phyloP scores from a whole-genome alignment of 2,329 filamentous ascomycete species.

The Akanthomyces lecanii region DNA sequence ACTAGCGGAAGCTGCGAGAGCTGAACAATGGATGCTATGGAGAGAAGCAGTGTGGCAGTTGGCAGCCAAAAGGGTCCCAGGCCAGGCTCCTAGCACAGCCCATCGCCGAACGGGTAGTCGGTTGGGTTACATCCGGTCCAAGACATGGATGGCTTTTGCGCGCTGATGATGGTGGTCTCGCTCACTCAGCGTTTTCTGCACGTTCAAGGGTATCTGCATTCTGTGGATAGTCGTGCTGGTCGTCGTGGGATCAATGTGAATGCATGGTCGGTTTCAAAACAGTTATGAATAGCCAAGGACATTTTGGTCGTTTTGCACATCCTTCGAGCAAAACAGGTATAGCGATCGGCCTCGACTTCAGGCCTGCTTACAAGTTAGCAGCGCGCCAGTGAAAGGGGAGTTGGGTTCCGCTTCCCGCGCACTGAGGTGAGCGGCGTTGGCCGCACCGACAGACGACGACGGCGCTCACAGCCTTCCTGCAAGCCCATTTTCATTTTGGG shows the following conservation, averaged over 20 bases:
- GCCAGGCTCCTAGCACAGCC: neutral
- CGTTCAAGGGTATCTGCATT: neutral
- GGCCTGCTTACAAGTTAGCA: neutral
- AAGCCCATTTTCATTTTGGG: neutral
- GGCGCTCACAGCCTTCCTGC: neutral
- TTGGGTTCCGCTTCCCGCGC: neutral
- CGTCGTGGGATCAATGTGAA: neutral
- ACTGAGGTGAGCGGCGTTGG: neutral
- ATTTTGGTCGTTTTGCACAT: neutral
- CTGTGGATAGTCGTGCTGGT: neutral
- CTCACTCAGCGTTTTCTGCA: neutral
- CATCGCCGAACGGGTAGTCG: neutral
- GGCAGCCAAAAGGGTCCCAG: neutral
- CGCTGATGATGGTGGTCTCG: neutral
- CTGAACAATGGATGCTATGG: neutral
- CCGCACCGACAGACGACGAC: neutral
- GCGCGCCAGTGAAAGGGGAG: neutral
- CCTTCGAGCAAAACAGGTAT: neutral
- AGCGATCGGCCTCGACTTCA: neutral
- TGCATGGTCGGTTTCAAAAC: neutral
- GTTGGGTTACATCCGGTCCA: neutral
- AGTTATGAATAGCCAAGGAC: no score
- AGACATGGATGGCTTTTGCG: slow-evolving; percentile 1
- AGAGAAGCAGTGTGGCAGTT: neutral
- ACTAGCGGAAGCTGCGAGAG: neutral